Evolutionary conservation across 441 rosid species (phyloP), one percentile per base, ranked within the genome.

Genomic region (Corymbia calophylla): DNA sequence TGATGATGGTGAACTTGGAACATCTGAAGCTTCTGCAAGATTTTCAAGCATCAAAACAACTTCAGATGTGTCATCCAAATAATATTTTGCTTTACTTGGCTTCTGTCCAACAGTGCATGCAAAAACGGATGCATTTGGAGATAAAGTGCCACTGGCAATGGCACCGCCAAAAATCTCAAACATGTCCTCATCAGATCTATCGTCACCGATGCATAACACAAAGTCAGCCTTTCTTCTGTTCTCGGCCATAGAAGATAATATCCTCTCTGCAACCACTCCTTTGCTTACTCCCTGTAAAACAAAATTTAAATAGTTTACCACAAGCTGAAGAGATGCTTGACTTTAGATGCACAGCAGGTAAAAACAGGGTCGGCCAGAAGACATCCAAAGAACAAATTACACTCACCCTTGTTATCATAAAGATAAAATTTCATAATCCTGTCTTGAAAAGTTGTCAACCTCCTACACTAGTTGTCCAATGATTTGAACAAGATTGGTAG

Each of bases 1-100:
- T 62, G 44, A 90, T 54, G 89, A 89, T 5, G 88, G 31, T n/a
- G 93, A 91, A 39, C 91, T 86, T 19, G 92, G 86, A 82, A 93
- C 92, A 64, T 92, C 94, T 32, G 97, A 96, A 62, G 95, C 97
- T 85, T 94, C 96, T 4, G 97, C 95, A 15, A 96, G 96, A 15
- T 94, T 94, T 44, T 91, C 92, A 16, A 96, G 98, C 96, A 94
- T 94, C 89, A 53, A 90, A 84, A 96, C 89, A 29, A 96, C 97
- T 10, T 94, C 98, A 53, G 87, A 53, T n/a, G 98, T 89, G 88
- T 97, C 99, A 39, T 97, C 99, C 93, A 97, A 87, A 90, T 97
- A 97, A 92, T 97, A 97, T 92, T 95, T 97, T 87, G 99, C 99
- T 93, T 97, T 97, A 94, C 99, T 97, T 70, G 99, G 99, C 92